phyloP scores from a whole-genome alignment of 176 grass and related monocot genomes.

The Oryza meyeriana region DNA sequence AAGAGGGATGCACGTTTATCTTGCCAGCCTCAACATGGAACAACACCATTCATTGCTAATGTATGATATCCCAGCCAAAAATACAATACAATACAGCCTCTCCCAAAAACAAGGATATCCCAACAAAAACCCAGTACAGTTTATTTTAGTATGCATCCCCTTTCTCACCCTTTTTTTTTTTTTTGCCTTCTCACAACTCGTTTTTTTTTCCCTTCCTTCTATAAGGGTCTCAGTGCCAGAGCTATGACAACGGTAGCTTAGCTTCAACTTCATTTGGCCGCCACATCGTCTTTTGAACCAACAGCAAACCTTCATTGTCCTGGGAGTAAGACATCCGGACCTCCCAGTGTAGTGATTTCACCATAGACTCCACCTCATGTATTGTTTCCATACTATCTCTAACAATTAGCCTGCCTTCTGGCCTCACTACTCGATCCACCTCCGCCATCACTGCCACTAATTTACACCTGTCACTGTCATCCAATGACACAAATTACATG shows the following conservation, averaged over 20 bases:
- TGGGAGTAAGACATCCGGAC: conserved; percentile 58
- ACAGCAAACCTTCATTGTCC: conserved; percentile 66
- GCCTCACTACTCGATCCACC: conserved; percentile 75
- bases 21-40: not conserved
- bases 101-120: not conserved
- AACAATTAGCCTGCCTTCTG: conserved; percentile 65
- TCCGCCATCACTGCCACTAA: conserved; percentile 59
- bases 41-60: not conserved
- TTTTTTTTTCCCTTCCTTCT: not conserved
- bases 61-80: not conserved
- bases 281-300: conserved; percentile 63
- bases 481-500: not conserved
- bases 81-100: not conserved
- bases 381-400: conserved; percentile 57
- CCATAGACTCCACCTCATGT: conserved; percentile 51
- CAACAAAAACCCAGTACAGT: not conserved
- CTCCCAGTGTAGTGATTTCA: conserved; percentile 63
- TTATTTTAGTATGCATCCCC: not conserved
- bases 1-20: not conserved
- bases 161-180: not conserved
- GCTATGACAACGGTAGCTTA: conserved; percentile 8
- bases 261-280: conserved; percentile 46
- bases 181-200: too few species aligned
- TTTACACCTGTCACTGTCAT: conserved; percentile 48
- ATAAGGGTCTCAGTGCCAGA: not conserved